phyloP scores from a whole-genome alignment of 495 filamentous ascomycete species.

The Endocarpon pusillum region DNA sequence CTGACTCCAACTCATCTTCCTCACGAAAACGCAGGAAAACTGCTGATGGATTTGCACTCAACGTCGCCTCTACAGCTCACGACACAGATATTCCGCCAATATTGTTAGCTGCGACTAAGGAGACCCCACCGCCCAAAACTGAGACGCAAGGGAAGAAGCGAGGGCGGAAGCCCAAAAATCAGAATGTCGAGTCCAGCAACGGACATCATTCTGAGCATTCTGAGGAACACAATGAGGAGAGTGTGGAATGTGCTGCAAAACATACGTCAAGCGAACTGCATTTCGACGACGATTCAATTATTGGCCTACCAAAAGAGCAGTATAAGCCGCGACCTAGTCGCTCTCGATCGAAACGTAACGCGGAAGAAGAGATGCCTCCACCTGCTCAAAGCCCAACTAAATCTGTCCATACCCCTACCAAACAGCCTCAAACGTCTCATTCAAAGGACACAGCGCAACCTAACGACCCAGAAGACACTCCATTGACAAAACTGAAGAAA shows the following conservation, averaged over 20 bases:
- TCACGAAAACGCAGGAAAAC: too few relatives aligned
- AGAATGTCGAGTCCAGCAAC: not conserved
- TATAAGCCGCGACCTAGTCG: constrained; percentile 1
- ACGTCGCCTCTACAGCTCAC: too few relatives aligned
- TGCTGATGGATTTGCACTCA: too few relatives aligned
- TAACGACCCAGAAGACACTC: not conserved
- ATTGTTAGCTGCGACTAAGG: not conserved
- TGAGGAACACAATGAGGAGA: not conserved
- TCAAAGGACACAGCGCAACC: not conserved
- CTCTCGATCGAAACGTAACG: not conserved
- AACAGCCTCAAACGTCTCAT: not conserved
- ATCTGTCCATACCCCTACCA: not conserved
- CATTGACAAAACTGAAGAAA: not conserved
- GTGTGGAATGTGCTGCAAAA: not conserved
- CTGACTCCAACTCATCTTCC: too few relatives aligned
- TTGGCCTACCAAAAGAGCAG: constrained; percentile 1
- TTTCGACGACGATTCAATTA: not conserved
- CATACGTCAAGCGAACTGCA: not conserved
- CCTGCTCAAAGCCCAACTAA: not conserved
- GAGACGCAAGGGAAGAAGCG: not conserved
- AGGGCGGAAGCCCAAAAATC: not conserved
- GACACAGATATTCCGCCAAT: not conserved
- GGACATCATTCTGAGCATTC: not conserved
- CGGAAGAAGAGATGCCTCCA: not conserved
- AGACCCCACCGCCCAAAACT: not conserved